Base-by-base conservation (phyloP, 78 protist genomes). In the Emiliania huxleyi region DNA sequence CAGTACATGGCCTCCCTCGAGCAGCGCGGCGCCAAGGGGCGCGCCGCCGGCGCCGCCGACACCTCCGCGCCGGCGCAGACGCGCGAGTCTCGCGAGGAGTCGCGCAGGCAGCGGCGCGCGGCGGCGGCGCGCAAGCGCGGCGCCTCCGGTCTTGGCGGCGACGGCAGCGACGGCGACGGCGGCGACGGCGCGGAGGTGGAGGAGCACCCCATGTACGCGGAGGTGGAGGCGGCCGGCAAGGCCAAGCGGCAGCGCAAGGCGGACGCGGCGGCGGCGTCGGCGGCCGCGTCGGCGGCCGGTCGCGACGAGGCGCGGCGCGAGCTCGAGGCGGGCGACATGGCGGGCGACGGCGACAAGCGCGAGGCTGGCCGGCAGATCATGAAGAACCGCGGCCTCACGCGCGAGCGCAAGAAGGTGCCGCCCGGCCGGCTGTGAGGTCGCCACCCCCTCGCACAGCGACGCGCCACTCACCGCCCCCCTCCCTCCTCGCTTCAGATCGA, bases 351-450 rank as follows among this genome's bases (percentile, higher is more conserved):
- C 25, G 89, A 81, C 33, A 44, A 42, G 89, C 89, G 89, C 49
- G 18, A 22, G 40, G 89, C 23, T 8, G 89, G 55, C 2, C 56
- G 89, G 23, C n/a, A 81, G 19, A 81, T 81, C 38, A 4, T 12
- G 19, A 81, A 81, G 89, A 81, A 81, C 55, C 52, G 52, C n/a
- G 89, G 89, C 40, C 89, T 81, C 43, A 81, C 89, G 56, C 89
- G 89, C 56, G 23, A 81, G 55, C 89, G 89, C 56, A 81, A 81
- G 89, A 81, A 81, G 89, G n/a, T n/a, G n/a, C n/a, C n/a, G n/a
- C 62, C n/a, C n/a, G n/a, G n/a, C n/a, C n/a, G n/a, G n/a, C n/a
- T n/a, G n/a, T n/a, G n/a, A n/a, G n/a, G n/a, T n/a, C n/a, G n/a
- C n/a, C n/a, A n/a, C n/a, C n/a, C n/a, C n/a, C n/a, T n/a, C n/a